Conservation (phyloP, 2,329 filamentous ascomycete species). For the Biscogniauxia marginata region DNA sequence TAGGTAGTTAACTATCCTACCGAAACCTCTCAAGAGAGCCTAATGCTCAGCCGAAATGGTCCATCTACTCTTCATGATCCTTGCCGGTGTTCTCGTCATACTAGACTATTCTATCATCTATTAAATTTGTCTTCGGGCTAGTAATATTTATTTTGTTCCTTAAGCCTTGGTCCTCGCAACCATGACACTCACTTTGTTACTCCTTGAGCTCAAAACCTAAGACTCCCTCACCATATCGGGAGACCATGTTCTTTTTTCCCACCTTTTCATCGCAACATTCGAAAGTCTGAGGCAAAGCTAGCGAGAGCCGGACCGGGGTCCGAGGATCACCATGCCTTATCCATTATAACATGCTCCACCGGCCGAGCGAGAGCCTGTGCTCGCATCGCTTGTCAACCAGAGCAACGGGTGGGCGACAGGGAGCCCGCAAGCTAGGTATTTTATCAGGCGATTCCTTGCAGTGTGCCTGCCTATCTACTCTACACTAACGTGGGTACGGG, state of each 20-base stretch:
- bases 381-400: not conserved
- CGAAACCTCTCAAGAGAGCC: not conserved
- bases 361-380: not conserved
- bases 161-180: not conserved
- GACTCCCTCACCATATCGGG: too few species aligned
- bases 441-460: too few species aligned
- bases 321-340: not conserved
- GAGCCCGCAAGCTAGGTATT: not conserved
- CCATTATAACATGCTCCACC: not conserved
- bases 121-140: not conserved
- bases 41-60: not conserved
- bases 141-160: not conserved
- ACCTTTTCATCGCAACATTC: not conserved
- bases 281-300: not conserved
- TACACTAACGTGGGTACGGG: not conserved
- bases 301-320: not conserved
- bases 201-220: not conserved
- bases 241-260: not conserved
- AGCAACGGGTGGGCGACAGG: not conserved
- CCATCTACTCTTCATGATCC: not conserved
- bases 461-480: too few species aligned
- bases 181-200: not conserved
- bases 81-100: not conserved
- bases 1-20: constrained; percentile 4
- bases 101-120: not conserved